phyloP scores from a whole-genome alignment of 2,329 filamentous ascomycete genomes.

The Volutella citrinella region DNA sequence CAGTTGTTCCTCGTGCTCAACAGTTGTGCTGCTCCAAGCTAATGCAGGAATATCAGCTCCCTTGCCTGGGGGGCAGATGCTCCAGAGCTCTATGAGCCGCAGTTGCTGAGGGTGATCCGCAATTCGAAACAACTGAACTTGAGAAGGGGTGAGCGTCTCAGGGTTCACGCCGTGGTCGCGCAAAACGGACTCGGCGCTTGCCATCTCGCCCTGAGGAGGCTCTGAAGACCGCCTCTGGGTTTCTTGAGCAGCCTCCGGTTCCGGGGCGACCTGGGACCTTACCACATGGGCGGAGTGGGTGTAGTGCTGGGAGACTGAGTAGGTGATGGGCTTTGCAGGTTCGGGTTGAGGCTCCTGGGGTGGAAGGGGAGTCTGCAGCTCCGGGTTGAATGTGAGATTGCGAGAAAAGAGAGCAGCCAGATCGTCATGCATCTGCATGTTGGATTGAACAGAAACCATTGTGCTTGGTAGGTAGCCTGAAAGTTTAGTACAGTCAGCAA shows the following conservation, averaged over 20 bases:
- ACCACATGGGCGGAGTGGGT: constrained; percentile 68
- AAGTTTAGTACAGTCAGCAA: constrained; percentile 14
- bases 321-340: constrained; percentile 52
- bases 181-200: constrained; percentile 57
- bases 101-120: constrained; percentile 70
- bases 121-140: constrained; percentile 74
- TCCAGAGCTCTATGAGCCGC: constrained; percentile 81
- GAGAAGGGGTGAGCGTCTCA: constrained; percentile 64
- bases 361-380: constrained; percentile 23
- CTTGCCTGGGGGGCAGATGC: constrained; percentile 69
- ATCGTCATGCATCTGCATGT: constrained; percentile 72
- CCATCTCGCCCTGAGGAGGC: constrained; percentile 45
- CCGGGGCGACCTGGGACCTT: constrained; percentile 33
- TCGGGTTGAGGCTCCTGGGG: constrained; percentile 30
- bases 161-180: constrained; percentile 68
- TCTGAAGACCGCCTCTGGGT: constrained; percentile 48
- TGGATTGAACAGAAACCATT: constrained; percentile 40
- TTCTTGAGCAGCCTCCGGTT: constrained; percentile 30
- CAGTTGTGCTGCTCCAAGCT: constrained; percentile 50
- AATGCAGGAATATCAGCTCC: constrained; percentile 51
- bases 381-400: constrained; percentile 64
- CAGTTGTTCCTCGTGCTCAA: constrained; percentile 58
- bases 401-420: constrained; percentile 76
- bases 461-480: constrained; percentile 11
- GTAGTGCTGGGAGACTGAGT: constrained; percentile 80